Conservation (phyloP, 768 basidiomycete species). For the Gloeopeniophorella convolvens region DNA sequence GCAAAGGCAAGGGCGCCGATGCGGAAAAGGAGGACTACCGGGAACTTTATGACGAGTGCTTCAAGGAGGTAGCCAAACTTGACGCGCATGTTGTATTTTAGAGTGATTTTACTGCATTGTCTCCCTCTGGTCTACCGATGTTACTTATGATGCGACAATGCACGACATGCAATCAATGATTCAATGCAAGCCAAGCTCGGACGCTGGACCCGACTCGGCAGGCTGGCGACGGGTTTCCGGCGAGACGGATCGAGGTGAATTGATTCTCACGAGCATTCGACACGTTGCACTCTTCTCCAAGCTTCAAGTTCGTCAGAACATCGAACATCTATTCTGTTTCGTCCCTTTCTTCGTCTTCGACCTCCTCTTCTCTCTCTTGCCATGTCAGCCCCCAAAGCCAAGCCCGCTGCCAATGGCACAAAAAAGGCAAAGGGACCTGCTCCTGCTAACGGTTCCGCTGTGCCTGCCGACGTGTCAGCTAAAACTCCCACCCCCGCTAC, state of each 20-base stretch:
- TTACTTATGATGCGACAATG: too few species aligned
- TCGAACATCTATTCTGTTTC: too few species aligned
- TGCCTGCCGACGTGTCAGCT: constrained; percentile 16
- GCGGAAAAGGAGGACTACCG: constrained; percentile 76
- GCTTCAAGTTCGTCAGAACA: too few species aligned
- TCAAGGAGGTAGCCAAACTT: constrained; percentile 76
- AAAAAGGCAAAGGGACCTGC: constrained; percentile 22
- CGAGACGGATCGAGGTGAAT: not conserved
- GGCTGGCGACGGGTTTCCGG: not conserved
- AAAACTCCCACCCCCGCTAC: constrained; percentile 26
- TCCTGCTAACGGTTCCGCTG: constrained; percentile 40
- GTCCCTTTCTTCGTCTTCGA: constrained; percentile 20
- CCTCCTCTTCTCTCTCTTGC: constrained; percentile 15
- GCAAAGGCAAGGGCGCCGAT: constrained; percentile 54
- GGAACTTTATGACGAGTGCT: constrained; percentile 82
- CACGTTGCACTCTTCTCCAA: too few species aligned
- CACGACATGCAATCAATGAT: too few species aligned
- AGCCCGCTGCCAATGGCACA: constrained; percentile 38
- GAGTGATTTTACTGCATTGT: constrained; percentile 13
- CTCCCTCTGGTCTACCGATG: constrained; percentile 4
- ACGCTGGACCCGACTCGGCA: too few species aligned
- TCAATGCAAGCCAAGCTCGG: too few species aligned
- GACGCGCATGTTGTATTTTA: constrained; percentile 54
- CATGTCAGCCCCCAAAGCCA: constrained; percentile 47
- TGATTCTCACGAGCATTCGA: constrained; percentile 1